These are phyloP conservation scores for Ajuga chamaepitys DNA, from an alignment of 257 asterid genomes.

Conservation along the genomic window DNA sequence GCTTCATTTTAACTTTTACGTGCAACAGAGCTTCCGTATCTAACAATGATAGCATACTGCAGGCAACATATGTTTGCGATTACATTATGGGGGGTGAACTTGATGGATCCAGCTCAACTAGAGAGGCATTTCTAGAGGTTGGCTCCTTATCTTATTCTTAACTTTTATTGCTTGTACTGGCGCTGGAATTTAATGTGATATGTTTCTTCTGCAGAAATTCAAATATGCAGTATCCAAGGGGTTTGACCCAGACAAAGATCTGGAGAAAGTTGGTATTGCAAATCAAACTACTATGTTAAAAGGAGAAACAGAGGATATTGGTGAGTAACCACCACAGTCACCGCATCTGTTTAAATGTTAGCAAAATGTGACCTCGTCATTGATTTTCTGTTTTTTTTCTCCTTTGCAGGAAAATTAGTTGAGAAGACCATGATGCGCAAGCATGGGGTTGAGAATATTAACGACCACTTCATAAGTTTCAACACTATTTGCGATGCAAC, in stretches of 20 bases:
- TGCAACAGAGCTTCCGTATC: background rate
- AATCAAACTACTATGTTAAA: constrained; percentile 98
- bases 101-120: constrained; percentile 97
- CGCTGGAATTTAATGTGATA: constrained; percentile 15
- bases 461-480: constrained; percentile 85
- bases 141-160: constrained; percentile 5
- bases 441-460: constrained; percentile 79
- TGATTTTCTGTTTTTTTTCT: constrained; percentile 4
- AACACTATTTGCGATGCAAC: constrained; percentile 99
- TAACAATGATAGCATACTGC: constrained; percentile 9
- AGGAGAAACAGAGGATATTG: constrained; percentile 98
- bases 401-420: constrained; percentile 45
- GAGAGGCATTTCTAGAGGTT: constrained; percentile 91
- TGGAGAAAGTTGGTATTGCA: constrained; percentile 88
- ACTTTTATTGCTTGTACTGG: background rate
- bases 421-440: constrained; percentile 88
- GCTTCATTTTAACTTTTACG: background rate
- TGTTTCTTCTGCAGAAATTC: constrained; percentile 66
- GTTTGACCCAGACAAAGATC: constrained; percentile 85
- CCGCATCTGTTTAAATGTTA: background rate
- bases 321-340: constrained; percentile 32
- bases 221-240: constrained; percentile 77
- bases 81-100: constrained; percentile 85
- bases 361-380: background rate
- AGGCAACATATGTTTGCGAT: constrained; percentile 95